A percentile compares a stretch with the other conserved stretches of the same genome.
phyloP scores from a whole-genome alignment of 352 stramenopile species.

The Pythium vanterpoolii region DNA sequence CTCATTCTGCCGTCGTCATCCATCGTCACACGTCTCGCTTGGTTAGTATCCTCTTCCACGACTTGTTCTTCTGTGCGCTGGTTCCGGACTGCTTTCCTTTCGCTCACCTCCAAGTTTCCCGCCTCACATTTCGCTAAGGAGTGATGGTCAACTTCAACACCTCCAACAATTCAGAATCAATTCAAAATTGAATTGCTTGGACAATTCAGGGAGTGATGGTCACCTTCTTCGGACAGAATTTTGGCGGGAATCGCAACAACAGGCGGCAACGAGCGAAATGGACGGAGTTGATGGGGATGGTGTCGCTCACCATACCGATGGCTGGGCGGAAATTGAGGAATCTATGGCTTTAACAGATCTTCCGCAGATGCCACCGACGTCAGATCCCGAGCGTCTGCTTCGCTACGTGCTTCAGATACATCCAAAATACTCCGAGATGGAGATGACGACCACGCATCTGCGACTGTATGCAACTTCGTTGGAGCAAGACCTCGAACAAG shows the following conservation, averaged over 20 bases:
- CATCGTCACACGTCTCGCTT: slow-evolving; percentile 22
- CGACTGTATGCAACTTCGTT: slow-evolving; percentile 65
- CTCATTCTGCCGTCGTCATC: slow-evolving; percentile 69
- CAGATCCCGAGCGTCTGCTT: slow-evolving; percentile 68
- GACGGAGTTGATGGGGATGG: background rate
- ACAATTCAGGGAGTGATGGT: slow-evolving; percentile 16
- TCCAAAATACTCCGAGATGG: slow-evolving; percentile 79
- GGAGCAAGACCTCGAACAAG: slow-evolving; percentile 75
- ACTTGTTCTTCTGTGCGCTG: background rate
- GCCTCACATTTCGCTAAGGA: slow-evolving; percentile 1
- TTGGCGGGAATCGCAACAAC: slow-evolving; percentile 17
- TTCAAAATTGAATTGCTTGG: slow-evolving; percentile 10
- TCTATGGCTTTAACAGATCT: slow-evolving; percentile 49
- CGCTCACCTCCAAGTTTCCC: background rate
- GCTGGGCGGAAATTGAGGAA: slow-evolving; percentile 62
- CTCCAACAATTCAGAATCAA: too few species aligned
- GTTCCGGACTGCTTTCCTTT: background rate
- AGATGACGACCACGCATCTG: slow-evolving; percentile 75
- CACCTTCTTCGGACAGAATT: background rate
- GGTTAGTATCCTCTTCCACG: background rate
- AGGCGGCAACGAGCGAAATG: slow-evolving; percentile 2
- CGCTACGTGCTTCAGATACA: slow-evolving; percentile 74
- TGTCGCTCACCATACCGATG: slow-evolving; percentile 1
- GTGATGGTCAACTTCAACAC: slow-evolving; percentile 28
- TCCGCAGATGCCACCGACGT: slow-evolving; percentile 61